Evolutionary conservation across 2,329 filamentous ascomycete species (phyloP).

Genomic region (Akanthomyces muscarius): DNA sequence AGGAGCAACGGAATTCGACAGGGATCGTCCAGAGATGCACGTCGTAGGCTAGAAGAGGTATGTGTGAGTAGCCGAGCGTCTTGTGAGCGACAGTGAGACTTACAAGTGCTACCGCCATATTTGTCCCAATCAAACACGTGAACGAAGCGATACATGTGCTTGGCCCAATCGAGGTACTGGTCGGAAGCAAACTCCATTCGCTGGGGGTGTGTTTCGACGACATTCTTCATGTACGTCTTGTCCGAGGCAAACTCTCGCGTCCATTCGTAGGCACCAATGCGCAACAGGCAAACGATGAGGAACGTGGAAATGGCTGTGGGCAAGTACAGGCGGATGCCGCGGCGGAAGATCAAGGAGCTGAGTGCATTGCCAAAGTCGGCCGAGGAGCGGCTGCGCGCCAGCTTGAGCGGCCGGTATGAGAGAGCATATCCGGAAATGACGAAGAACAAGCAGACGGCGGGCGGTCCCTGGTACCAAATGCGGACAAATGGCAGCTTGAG

Average conservation of each 20-base stretch:
- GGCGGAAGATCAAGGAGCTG: slow-evolving; percentile 49
- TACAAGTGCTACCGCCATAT: slow-evolving; percentile 44
- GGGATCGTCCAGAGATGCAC: slow-evolving; percentile 62
- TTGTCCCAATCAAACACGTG: slow-evolving; percentile 49
- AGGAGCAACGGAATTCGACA: slow-evolving; percentile 55
- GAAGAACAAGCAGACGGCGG: slow-evolving; percentile 59
- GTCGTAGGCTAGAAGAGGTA: slow-evolving; percentile 40
- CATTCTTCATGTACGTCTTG: slow-evolving; percentile 41
- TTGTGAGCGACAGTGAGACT: slow-evolving; percentile 21
- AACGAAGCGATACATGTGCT: slow-evolving; percentile 46
- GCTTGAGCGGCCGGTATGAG: slow-evolving; percentile 36
- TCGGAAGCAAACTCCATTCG: slow-evolving; percentile 34
- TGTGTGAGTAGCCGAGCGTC: slow-evolving; percentile 25
- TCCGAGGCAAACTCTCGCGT: slow-evolving; percentile 45
- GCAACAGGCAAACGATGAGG: slow-evolving; percentile 41
- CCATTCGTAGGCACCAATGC: slow-evolving; percentile 45
- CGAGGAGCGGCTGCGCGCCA: slow-evolving; percentile 29
- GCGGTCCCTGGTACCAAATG: slow-evolving; percentile 51
- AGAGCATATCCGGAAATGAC: slow-evolving; percentile 52
- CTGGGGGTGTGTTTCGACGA: slow-evolving; percentile 45
- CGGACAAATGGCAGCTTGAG: slow-evolving; percentile 52
- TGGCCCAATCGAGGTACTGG: slow-evolving; percentile 44
- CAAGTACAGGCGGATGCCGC: slow-evolving; percentile 48
- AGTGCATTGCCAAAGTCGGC: slow-evolving; percentile 42
- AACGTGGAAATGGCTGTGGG: slow-evolving; percentile 49